phyloP scores from a whole-genome alignment of 345 rosid species.

The Salix viminalis region DNA sequence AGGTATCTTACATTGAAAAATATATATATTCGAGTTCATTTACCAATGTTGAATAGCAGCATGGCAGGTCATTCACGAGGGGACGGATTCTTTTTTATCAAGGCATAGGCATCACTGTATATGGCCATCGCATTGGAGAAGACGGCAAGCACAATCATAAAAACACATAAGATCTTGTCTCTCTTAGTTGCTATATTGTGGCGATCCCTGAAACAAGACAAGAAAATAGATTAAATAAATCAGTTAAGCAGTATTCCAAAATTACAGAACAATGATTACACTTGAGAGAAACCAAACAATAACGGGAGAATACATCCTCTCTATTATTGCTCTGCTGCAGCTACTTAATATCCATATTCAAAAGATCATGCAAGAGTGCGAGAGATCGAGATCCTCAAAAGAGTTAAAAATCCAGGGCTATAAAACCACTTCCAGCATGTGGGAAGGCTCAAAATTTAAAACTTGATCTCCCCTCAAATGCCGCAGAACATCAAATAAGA shows the following conservation, averaged over 20 bases:
- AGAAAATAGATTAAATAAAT: neutral
- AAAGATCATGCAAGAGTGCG: neutral
- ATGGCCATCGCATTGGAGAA: constrained; percentile 71
- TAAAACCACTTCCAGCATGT: neutral
- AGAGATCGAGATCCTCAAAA: neutral
- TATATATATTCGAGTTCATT: neutral
- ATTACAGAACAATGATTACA: neutral
- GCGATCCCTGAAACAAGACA: constrained; percentile 52
- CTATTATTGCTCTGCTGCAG: neutral
- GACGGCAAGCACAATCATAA: constrained; percentile 78
- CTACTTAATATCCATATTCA: neutral
- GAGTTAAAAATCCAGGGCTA: neutral
- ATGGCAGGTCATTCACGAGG: constrained; percentile 17
- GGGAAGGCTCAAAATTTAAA: neutral
- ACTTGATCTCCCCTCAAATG: neutral
- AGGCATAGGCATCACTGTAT: constrained; percentile 64
- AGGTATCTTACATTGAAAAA: neutral
- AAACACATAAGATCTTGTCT: constrained; percentile 55
- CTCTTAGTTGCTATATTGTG: constrained; percentile 62
- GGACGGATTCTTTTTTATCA: constrained; percentile 42
- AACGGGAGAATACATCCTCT: neutral
- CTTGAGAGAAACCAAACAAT: neutral
- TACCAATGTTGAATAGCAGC: neutral
- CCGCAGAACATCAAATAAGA: neutral
- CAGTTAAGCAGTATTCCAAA: neutral